Percentiles rank a stretch among this genome's conserved stretches.
phyloP scores from a whole-genome alignment of 257 asterid genomes.

The Misopates orontium region DNA sequence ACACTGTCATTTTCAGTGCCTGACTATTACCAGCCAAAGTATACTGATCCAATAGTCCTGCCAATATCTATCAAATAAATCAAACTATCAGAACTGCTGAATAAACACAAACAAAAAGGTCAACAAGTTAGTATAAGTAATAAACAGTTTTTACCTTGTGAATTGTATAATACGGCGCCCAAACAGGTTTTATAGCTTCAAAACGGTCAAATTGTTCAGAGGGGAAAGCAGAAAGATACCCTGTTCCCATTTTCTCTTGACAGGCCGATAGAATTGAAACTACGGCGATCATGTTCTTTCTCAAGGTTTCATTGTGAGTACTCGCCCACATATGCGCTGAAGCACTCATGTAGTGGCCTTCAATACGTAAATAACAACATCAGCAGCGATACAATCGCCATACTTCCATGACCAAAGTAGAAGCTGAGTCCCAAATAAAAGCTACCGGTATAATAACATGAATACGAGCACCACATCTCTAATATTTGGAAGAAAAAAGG shows the following conservation, averaged over 20 bases:
- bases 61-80: constrained; percentile 56
- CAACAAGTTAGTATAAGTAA: not conserved
- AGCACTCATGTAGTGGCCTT: constrained; percentile 92
- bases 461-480: no score
- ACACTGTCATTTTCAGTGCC: constrained; percentile 52
- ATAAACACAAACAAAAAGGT: not conserved
- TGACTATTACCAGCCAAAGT: constrained; percentile 54
- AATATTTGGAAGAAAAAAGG: no score
- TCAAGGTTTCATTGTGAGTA: constrained; percentile 64
- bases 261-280: constrained; percentile 60
- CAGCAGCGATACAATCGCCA: not conserved
- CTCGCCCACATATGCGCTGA: constrained; percentile 92
- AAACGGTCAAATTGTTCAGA: constrained; percentile 62
- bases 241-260: constrained; percentile 69
- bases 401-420: no score
- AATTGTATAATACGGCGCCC: constrained; percentile 97
- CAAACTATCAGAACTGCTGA: not conserved
- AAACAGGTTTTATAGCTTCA: constrained; percentile 67
- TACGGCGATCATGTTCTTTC: constrained; percentile 51
- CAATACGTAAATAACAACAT: constrained; percentile 8
- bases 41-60: constrained; percentile 89
- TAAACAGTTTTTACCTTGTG: constrained; percentile 56
- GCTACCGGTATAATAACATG: no score
- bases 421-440: no score
- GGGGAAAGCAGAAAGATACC: constrained; percentile 92